Base-by-base conservation (phyloP, 306 rosid species). In the Medicago arabica region DNA sequence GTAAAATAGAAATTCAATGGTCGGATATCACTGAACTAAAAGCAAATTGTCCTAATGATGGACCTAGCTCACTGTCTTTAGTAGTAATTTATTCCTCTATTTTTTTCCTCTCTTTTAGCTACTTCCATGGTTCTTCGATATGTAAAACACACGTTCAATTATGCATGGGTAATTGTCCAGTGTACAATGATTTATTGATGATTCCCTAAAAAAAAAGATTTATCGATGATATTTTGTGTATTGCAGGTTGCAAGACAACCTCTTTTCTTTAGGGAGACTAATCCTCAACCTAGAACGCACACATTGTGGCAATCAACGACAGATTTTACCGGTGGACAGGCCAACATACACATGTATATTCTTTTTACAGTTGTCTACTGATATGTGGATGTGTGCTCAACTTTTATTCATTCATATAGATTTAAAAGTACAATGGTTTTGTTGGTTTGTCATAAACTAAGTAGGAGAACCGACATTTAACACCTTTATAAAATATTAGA, bases 1-100 rank as follows among this genome's bases (percentile, higher is more conserved):
- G 93, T 65, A 93, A 93, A 82, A 91, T 93, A 31, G 98, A 93
- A 86, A 88, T 91, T n/a, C 96, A 86, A 61, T 93, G 98, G 98
- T 83, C 93, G 13, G 93, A 93, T 85, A 89, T 93, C 50, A 83
- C 84, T 84, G 89, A 88, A 19, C 75, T 93, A 14, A 84, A 85
- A 76, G 96, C 93, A 25, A 77, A 83, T 71, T 93, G 92, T 75
- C 96, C 97, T 8, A 97, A 91, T 19, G 82, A 80, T 80, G 97
- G 88, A 55, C 88, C 80, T 18, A 85, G 97, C 78, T 73, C 85
- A 47, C 67, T 93, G 87, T 84, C 84, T 75, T 86, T 89, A 16
- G 93, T 81, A 93, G 98, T 93, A 93, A 89, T 36, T 59, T 59
- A 21, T 21, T 21, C 23, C 23, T 21, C 23, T 21, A 21, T 21